A percentile compares a stretch with the other conserved stretches of the same genome.
Evolutionary conservation across 306 rosid genomes (phyloP).

Genomic region (Fagus sylvatica): DNA sequence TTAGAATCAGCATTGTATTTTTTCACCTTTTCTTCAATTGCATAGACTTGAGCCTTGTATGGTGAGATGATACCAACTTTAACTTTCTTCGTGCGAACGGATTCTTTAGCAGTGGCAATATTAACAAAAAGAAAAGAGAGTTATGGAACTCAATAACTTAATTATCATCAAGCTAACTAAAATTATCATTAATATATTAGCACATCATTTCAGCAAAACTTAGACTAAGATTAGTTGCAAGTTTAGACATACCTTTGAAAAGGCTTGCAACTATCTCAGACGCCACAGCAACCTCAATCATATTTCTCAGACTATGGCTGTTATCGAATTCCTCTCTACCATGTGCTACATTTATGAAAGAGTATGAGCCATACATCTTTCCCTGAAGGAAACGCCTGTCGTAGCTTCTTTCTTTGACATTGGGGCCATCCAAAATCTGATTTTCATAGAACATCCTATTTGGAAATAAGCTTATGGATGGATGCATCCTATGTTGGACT

Average conservation of each 20-base stretch:
- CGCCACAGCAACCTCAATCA: constrained; percentile 36
- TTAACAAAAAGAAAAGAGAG: background rate
- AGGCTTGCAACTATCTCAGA: constrained; percentile 37
- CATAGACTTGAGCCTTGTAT: constrained; percentile 42
- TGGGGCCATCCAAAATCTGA: constrained; percentile 22
- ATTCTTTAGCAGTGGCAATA: constrained; percentile 1
- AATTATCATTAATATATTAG: background rate
- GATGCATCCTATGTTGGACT: constrained; percentile 48
- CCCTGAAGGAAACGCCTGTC: constrained; percentile 23
- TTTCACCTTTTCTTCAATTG: too few relatives aligned
- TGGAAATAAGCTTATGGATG: constrained; percentile 45
- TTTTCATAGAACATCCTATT: constrained; percentile 32
- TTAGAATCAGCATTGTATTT: too few relatives aligned
- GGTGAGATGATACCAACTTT: constrained; percentile 45
- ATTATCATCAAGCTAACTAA: background rate
- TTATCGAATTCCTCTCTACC: constrained; percentile 33
- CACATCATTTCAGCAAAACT: background rate
- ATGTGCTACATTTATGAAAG: constrained; percentile 31
- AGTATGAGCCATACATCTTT: constrained; percentile 29
- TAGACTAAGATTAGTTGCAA: background rate
- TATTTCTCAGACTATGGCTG: constrained; percentile 25
- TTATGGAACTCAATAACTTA: too few relatives aligned
- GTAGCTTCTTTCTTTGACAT: constrained; percentile 22
- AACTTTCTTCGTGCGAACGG: constrained; percentile 16
- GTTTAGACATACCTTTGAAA: constrained; percentile 25